Evolutionary conservation across 2,329 filamentous ascomycete species (phyloP).

Genomic region (Elsinoe necatrix): DNA sequence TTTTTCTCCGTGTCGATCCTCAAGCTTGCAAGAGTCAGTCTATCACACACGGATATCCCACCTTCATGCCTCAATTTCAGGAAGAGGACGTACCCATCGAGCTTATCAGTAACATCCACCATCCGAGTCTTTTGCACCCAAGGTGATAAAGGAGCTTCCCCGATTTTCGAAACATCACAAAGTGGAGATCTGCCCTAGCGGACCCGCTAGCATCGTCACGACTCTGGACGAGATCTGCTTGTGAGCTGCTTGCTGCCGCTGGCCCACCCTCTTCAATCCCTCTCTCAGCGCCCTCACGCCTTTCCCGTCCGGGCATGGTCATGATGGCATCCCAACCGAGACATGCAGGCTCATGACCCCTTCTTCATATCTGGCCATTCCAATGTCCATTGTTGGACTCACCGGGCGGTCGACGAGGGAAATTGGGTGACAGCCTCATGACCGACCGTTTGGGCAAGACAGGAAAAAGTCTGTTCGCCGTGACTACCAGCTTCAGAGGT

Average conservation of each 20-base stretch:
- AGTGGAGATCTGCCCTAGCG: slow-evolving; percentile 12
- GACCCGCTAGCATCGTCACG: slow-evolving; percentile 13
- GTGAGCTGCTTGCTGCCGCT: neutral
- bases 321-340: slow-evolving; percentile 4
- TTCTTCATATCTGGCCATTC: slow-evolving; percentile 3
- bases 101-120: neutral
- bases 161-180: slow-evolving; percentile 12
- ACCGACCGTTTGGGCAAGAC: slow-evolving; percentile 1
- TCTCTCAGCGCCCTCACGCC: slow-evolving; percentile 1
- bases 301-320: slow-evolving; percentile 9
- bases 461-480: slow-evolving; percentile 1
- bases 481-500: neutral
- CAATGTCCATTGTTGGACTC: slow-evolving; percentile 3
- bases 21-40: slow-evolving; percentile 1
- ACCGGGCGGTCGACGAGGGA: slow-evolving; percentile 3
- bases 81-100: neutral
- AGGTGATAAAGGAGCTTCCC: slow-evolving; percentile 3
- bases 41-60: slow-evolving; percentile 1
- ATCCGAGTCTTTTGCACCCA: neutral
- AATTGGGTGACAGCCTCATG: slow-evolving; percentile 7
- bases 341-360: slow-evolving; percentile 12
- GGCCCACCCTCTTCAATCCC: neutral
- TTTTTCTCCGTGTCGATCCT: neutral
- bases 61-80: neutral
- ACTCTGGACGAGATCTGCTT: slow-evolving; percentile 4